Base-by-base conservation (phyloP, 768 basidiomycete species). In the Steccherinum ochraceum region DNA sequence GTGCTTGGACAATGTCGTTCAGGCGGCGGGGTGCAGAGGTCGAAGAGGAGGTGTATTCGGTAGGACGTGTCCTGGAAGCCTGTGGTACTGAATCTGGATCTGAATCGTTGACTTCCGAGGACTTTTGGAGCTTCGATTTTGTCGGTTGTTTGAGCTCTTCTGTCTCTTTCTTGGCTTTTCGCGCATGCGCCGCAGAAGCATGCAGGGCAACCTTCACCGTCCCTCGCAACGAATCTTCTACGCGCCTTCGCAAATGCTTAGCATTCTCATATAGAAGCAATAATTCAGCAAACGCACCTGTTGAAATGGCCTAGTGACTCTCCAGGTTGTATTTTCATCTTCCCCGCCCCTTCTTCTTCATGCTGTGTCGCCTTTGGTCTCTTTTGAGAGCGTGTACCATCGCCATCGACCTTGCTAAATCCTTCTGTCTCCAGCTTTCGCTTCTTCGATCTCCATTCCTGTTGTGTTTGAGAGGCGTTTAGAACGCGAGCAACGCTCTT, bases 231-330 rank as follows among this genome's bases (percentile, higher is more conserved):
- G 78, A 77, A 46, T 77, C 76, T 62, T 91, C 89, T 2, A 91
- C 86, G 39, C 89, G 77, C 64, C 88, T 89, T 48, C 2, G 52
- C 23, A n/a, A 24, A 18, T 25, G 27, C 26, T 49, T 44, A 51
- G 41, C n/a, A 46, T 42, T 46, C 46, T 48, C 51, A 40, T 10
- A 24, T 18, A 44, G 10, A 2, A 30, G 2, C 35, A 3, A 10
- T 24, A 12, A 39, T 39, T 11, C n/a, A 39, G 35, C 11, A 39
- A 39, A 64, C 78, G 47, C 57, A 88, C 88, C 79, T 72, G 64
- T 89, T 85, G 64, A 89, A 91, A 68, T 88, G 83, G 49, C 78
- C 73, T 48, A 90, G 73, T 0, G 86, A 82, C 64, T 91, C 89
- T 41, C 83, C 80, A 0, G 80, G 78, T 51, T 76, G 71, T 24